phyloP scores from a whole-genome alignment of 2,329 filamentous ascomycete genomes.

The Alternaria hordeiaustralica region DNA sequence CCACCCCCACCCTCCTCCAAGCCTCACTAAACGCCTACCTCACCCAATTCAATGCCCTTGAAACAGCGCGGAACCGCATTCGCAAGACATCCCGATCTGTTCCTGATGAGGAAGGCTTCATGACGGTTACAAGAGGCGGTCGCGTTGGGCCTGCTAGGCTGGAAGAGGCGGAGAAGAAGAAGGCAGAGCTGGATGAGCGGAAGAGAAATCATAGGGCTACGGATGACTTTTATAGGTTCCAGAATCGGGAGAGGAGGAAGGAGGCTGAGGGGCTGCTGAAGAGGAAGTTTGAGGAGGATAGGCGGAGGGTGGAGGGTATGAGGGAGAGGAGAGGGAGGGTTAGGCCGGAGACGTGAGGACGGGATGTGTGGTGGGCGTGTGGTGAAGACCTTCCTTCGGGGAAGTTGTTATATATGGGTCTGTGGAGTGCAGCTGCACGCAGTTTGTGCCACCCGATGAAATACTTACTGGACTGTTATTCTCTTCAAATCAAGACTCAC shows the following conservation, averaged over 20 bases:
- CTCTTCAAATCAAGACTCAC: neutral
- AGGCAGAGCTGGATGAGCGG: slow-evolving; percentile 59
- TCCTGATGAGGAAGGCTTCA: slow-evolving; percentile 93
- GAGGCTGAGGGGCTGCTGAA: slow-evolving; percentile 72
- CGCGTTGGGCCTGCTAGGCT: slow-evolving; percentile 74
- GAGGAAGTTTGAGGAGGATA: slow-evolving; percentile 78
- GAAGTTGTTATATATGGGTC: neutral
- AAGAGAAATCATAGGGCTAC: slow-evolving; percentile 63
- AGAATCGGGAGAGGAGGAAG: slow-evolving; percentile 80
- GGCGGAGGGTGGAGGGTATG: slow-evolving; percentile 73
- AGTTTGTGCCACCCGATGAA: neutral
- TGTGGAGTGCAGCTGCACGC: neutral
- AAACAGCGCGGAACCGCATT: slow-evolving; percentile 70
- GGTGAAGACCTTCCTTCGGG: neutral
- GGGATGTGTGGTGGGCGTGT: neutral
- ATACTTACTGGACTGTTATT: no score
- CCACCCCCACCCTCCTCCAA: slow-evolving; percentile 71
- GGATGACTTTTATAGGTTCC: slow-evolving; percentile 83
- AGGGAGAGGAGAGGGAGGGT: slow-evolving; percentile 63
- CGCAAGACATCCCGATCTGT: slow-evolving; percentile 72
- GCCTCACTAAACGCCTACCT: slow-evolving; percentile 84
- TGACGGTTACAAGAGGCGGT: slow-evolving; percentile 83
- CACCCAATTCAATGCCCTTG: slow-evolving; percentile 71
- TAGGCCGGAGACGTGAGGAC: slow-evolving; percentile 31
- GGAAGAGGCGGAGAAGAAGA: slow-evolving; percentile 68